phyloP scores from a whole-genome alignment of 1,139 yeast genomes.

The Candida freyschussii region DNA sequence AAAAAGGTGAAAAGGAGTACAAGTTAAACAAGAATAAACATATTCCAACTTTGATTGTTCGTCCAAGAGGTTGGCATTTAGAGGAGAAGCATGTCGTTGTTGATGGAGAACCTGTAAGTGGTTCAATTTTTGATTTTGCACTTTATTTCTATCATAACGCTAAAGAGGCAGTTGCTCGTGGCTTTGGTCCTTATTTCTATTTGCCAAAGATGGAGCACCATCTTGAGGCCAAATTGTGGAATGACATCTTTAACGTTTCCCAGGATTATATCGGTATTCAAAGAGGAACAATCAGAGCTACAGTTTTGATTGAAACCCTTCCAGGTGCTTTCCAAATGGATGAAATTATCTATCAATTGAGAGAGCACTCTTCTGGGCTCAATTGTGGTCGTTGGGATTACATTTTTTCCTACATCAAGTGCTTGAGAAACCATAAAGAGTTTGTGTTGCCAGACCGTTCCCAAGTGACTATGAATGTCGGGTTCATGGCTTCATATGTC shows the following conservation, averaged over 20 bases:
- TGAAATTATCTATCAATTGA: slow-evolving; percentile 70
- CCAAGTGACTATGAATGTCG: slow-evolving; percentile 71
- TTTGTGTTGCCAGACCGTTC: slow-evolving; percentile 68
- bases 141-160: slow-evolving; percentile 74
- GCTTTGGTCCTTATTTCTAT: slow-evolving; percentile 74
- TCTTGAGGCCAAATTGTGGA: slow-evolving; percentile 76
- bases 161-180: slow-evolving; percentile 50
- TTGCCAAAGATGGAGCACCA: slow-evolving; percentile 81
- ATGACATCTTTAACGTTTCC: slow-evolving; percentile 63
- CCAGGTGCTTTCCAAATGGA: slow-evolving; percentile 81
- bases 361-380: slow-evolving; percentile 71
- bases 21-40: slow-evolving; percentile 52
- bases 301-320: slow-evolving; percentile 73
- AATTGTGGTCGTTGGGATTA: slow-evolving; percentile 86
- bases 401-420: slow-evolving; percentile 68
- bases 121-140: slow-evolving; percentile 74
- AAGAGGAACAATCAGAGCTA: slow-evolving; percentile 72
- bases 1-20: slow-evolving; percentile 51
- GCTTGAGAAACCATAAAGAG: slow-evolving; percentile 57
- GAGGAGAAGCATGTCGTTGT: slow-evolving; percentile 66
- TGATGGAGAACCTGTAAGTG: slow-evolving; percentile 73
- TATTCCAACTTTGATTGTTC: slow-evolving; percentile 71
- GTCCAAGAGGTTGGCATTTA: slow-evolving; percentile 88
- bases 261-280: slow-evolving; percentile 64
- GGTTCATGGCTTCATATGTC: slow-evolving; percentile 70